Conservation (phyloP, 164 flowering plant species). For the Umbilicus rupestris region DNA sequence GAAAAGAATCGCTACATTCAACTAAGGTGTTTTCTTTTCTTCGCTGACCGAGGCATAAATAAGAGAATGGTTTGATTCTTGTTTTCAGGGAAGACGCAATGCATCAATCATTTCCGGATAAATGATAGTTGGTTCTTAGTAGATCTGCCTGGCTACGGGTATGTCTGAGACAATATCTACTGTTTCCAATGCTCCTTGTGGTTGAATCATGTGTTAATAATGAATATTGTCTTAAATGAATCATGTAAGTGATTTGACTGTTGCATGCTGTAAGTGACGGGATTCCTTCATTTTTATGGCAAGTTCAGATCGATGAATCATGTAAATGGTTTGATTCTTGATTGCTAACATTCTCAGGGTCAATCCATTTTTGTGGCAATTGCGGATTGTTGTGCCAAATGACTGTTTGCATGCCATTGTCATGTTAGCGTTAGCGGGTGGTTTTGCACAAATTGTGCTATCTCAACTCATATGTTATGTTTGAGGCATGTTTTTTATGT, state of each 20-base stretch:
- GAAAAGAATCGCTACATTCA: background rate
- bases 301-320: background rate
- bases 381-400: background rate
- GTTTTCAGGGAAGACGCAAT: constrained; percentile 86
- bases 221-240: background rate
- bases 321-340: background rate
- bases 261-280: too few relatives aligned
- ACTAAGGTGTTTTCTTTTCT: background rate
- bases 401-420: background rate
- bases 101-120: constrained; percentile 59
- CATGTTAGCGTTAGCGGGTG: background rate
- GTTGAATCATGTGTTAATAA: background rate
- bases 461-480: background rate
- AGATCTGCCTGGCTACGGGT: constrained; percentile 48
- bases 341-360: background rate
- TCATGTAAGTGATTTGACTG: background rate
- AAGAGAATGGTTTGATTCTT: background rate
- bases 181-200: background rate
- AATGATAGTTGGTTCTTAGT: constrained; percentile 7
- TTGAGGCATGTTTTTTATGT: background rate
- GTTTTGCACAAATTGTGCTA: background rate
- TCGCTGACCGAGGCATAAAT: background rate
- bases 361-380: background rate
- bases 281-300: background rate
- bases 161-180: constrained; percentile 16